phyloP scores from a whole-genome alignment of 164 flowering plant genomes.

The Umbilicus rupestris region DNA sequence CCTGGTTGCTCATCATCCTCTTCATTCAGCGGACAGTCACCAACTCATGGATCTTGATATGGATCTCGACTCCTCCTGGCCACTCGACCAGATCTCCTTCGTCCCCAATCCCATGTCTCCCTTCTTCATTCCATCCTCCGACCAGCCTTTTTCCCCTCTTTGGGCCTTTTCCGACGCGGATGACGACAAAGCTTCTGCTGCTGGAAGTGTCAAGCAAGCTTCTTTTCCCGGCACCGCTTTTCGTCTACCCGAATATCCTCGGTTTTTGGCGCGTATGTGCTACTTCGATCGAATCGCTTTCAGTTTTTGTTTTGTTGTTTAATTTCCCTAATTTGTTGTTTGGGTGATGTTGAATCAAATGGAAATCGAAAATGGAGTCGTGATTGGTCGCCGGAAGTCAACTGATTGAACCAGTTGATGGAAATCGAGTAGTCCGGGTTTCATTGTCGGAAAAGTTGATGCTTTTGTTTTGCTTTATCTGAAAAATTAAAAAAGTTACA shows the following conservation, averaged over 20 bases:
- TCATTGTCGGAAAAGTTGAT: neutral
- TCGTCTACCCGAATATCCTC: conserved; percentile 21
- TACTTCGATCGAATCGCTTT: neutral
- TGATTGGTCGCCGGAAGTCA: conserved; percentile 1
- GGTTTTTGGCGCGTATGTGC: conserved; percentile 24
- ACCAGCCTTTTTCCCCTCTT: conserved; percentile 63
- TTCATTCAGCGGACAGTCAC: neutral
- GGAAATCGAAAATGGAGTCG: neutral
- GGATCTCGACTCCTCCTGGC: conserved; percentile 41
- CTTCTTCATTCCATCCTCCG: conserved; percentile 27
- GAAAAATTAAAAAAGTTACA: neutral
- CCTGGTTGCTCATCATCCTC: too few species aligned
- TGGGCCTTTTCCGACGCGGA: conserved; percentile 59
- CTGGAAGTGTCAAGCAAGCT: neutral
- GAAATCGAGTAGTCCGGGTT: neutral
- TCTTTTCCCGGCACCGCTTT: conserved; percentile 2
- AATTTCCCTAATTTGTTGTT: neutral
- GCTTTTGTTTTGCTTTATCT: neutral
- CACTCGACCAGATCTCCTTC: conserved; percentile 46
- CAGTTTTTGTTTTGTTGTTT: neutral
- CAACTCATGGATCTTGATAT: conserved; percentile 50
- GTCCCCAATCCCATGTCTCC: conserved; percentile 36
- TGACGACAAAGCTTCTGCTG: conserved; percentile 16
- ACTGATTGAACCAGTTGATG: neutral
- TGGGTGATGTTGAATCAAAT: neutral